Base-by-base conservation (phyloP, 129 eudicot species). In the Flaveria trinervia region DNA sequence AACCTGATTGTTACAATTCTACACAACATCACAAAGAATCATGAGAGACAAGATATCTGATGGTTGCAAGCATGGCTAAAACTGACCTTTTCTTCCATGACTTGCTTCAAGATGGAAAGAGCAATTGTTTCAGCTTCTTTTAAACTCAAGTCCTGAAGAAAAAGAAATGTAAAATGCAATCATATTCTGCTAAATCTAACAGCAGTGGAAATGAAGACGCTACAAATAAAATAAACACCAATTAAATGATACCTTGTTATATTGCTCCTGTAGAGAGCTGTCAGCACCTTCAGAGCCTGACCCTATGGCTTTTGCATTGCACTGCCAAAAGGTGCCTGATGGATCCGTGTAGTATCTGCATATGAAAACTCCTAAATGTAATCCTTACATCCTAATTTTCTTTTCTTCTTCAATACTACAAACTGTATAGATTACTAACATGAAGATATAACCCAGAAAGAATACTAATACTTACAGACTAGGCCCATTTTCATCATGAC, bases 221-320 rank as follows among this genome's bases (percentile, higher is more conserved):
- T 43, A 60, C 22, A 39, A 46, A 45, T 36, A 7, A 57, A 57
- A 55, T 23, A 10, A 59, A 59, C 41, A 65, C 23, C 71, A 78
- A 69, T 61, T 39, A 12, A 26, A 71, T 9, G 3, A 66, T 46
- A 95, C 99, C 96, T 95, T 88, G 86, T 89, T 91, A 55, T 59
- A 95, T 74, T 95, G 97, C 91, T 95, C 99, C 88, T 95, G 99
- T 84, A 95, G 79, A 72, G 99, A 95, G 89, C 97, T 91, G 80
- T 95, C 97, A 64, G 99, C 99, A 77, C 99, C 99, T 86, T 95
- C 99, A 41, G 99, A 91, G 26, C 97, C 97, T 61, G 99, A 95
- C 41, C 99, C 99, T 70, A 95, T 95, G 46, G 99, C 97, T 87
- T 95, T 95, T 70, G 96, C 99, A 54, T 85, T 95, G 79, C 97